phyloP scores from a whole-genome alignment of 2,329 filamentous ascomycete genomes.

The Lachnellula arida region DNA sequence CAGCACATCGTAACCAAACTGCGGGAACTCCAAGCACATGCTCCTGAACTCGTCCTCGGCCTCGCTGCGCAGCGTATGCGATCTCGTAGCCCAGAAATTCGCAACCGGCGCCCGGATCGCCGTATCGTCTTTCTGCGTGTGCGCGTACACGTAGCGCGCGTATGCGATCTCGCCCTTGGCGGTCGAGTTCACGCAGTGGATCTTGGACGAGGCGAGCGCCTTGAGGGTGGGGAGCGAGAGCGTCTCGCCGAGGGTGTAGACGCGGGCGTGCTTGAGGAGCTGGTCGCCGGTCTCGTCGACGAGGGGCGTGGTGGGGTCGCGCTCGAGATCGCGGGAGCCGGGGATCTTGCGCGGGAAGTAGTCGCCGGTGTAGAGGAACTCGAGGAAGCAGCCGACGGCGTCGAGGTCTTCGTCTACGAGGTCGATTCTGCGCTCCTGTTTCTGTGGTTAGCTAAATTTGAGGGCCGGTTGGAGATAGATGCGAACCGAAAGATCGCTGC shows the following conservation, averaged over 20 bases:
- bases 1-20: conserved; percentile 90
- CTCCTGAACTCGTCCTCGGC: conserved; percentile 79
- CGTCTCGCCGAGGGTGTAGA: conserved; percentile 85
- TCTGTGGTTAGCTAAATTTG: neutral
- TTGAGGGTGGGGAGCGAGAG: conserved; percentile 66
- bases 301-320: conserved; percentile 57
- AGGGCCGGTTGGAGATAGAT: neutral
- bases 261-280: conserved; percentile 80
- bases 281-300: conserved; percentile 77
- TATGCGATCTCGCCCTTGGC: conserved; percentile 89
- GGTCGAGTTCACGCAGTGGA: conserved; percentile 84
- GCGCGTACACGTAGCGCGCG: conserved; percentile 82
- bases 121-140: conserved; percentile 64
- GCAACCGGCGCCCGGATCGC: conserved; percentile 77
- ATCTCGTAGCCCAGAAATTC: conserved; percentile 83
- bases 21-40: conserved; percentile 83
- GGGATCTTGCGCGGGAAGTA: conserved; percentile 72
- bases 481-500: conserved; percentile 55
- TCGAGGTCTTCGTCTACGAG: conserved; percentile 65
- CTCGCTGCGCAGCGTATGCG: conserved; percentile 77
- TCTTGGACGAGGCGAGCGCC: conserved; percentile 78
- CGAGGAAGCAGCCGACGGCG: conserved; percentile 72
- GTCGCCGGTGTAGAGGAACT: conserved; percentile 80
- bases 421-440: conserved; percentile 60
- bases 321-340: conserved; percentile 63